These are phyloP conservation scores for Acanthamoeba royreba DNA, from an alignment of 208 protist species.

Conservation along the genomic window DNA sequence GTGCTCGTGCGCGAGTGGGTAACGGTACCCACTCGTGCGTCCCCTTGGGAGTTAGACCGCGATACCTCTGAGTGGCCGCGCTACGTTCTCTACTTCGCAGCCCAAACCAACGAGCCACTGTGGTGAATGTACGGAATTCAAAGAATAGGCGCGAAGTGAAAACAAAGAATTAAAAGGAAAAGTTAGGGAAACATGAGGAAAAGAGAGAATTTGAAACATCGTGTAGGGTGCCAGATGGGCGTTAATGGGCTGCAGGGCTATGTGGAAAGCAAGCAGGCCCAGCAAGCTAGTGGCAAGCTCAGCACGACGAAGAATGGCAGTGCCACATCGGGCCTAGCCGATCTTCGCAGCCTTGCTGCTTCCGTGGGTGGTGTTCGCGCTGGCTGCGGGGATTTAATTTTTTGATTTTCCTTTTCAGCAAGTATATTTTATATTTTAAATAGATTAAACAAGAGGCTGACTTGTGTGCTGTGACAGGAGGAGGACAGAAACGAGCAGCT, in stretches of 20 bases:
- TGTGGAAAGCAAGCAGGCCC: neutral
- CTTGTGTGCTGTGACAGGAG: no score
- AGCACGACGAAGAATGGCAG: neutral
- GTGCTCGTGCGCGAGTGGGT: neutral
- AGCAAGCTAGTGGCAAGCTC: neutral
- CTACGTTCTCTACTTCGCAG: no score
- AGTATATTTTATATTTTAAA: neutral
- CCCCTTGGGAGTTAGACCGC: neutral
- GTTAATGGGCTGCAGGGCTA: neutral
- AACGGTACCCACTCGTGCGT: neutral
- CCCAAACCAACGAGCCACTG: no score
- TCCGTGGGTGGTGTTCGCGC: neutral
- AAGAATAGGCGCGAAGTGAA: no score
- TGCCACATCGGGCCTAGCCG: neutral
- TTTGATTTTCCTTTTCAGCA: neutral
- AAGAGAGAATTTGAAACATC: no score
- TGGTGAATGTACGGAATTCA: no score
- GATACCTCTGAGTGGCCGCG: no score
- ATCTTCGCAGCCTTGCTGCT: neutral
- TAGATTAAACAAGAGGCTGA: neutral
- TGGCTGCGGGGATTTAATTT: neutral
- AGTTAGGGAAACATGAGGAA: no score
- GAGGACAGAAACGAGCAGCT: neutral
- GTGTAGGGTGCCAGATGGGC: no score
- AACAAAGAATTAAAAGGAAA: no score